Evolutionary conservation across 768 basidiomycete species (phyloP).

Genomic region (Tulasnella sp.): DNA sequence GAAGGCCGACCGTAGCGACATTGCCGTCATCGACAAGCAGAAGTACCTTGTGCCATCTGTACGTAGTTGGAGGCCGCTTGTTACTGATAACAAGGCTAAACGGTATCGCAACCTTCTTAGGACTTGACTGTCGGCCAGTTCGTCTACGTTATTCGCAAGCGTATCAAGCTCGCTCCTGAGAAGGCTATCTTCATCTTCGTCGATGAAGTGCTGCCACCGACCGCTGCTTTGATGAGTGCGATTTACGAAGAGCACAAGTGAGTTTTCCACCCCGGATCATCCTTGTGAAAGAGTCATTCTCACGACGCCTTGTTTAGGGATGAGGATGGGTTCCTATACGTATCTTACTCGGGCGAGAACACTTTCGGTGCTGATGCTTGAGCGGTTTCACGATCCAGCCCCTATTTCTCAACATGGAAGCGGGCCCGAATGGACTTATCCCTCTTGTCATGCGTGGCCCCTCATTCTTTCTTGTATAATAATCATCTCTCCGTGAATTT

Average conservation of each 20-base stretch:
- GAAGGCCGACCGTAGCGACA: constrained; percentile 97
- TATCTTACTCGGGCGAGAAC: constrained; percentile 98
- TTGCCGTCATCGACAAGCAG: constrained; percentile 99
- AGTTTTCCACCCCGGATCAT: constrained; percentile 25
- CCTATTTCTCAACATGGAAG: neutral
- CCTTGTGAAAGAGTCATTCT: neutral
- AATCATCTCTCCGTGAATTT: neutral
- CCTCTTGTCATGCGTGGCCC: neutral
- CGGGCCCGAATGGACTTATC: neutral
- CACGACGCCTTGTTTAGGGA: constrained; percentile 44
- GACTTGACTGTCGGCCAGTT: constrained; percentile 97
- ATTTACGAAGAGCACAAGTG: constrained; percentile 99
- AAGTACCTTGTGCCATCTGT: constrained; percentile 98
- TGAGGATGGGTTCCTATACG: constrained; percentile 97
- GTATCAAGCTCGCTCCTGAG: constrained; percentile 99
- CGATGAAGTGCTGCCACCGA: constrained; percentile 95
- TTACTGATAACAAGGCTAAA: neutral
- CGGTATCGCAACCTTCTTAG: constrained; percentile 29
- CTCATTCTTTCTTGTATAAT: neutral
- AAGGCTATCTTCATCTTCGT: constrained; percentile 99
- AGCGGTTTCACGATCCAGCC: neutral
- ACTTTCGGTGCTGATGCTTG: constrained; percentile 52
- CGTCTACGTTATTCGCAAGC: constrained; percentile 98
- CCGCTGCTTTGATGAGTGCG: constrained; percentile 94
- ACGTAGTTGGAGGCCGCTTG: constrained; percentile 23